Evolutionary conservation across 192 early-diverging fungal genomes (phyloP), one percentile per base, ranked within the genome.

Genomic region (Backusella psychrophila): DNA sequence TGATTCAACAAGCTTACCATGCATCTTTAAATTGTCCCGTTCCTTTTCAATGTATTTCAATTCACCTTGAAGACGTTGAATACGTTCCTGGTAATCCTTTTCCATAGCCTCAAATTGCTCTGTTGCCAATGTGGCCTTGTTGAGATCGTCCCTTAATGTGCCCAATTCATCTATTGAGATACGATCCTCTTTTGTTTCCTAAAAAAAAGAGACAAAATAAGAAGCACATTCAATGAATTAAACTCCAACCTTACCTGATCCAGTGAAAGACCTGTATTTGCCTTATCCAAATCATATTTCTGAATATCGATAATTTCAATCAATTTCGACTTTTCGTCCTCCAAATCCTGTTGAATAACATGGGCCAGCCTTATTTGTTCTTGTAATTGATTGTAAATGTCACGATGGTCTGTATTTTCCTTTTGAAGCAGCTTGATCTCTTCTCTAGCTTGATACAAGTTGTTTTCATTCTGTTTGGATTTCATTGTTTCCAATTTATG

Each of bases 341-440:
- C 56, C 56, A 63, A 63, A 4, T 63, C 56, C 23, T 63, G 56
- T 11, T 63, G 56, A 29, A 63, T 63, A 14, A 63, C 11, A 63
- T 63, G 56, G 21, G 56, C 56, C 21, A 29, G 21, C 56, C 56
- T 63, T 26, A 63, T 63, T 12, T 63, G 56, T 63, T 63, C 56
- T 11, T 63, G 56, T 14, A 63, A 63, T 63, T 29, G 56, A 63
- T 63, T 63, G 56, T 63, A 63, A 63, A 63, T 63, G 26, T 63
- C 56, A 29, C 56, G 56, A 63, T 63, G 26, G 11, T 63, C 56
- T 63, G 56, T 23, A 12, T 63, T 63, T 29, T 63, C 56, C 26
- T 63, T 63, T 29, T 63, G 56, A 14, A 63, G 56, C 56, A 63
- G 12, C 12, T 63, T 63, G 26, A 63, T 63, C 1, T 63, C 56